Percentiles rank a stretch among this genome's conserved stretches.
phyloP scores from a whole-genome alignment of 805 yeast species.

The Saccharomyces paradoxus region DNA sequence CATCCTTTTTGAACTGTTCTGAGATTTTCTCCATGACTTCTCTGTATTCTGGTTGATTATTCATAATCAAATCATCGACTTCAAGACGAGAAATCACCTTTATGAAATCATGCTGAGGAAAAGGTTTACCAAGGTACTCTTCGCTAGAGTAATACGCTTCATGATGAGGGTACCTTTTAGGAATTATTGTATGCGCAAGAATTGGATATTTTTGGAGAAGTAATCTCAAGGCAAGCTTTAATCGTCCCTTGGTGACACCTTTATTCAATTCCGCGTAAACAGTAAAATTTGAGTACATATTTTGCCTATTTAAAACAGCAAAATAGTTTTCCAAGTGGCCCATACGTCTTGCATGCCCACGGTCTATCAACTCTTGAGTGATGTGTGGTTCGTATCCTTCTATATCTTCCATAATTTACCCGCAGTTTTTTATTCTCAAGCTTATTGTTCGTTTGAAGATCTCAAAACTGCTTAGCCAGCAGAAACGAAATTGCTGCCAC shows the following conservation, averaged over 20 bases:
- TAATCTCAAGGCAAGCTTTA: conserved; percentile 12
- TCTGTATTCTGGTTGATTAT: conserved; percentile 15
- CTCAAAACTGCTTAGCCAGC: background rate
- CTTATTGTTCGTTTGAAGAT: background rate
- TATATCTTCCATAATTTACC: background rate
- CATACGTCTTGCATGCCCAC: conserved; percentile 26
- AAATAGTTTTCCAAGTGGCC: conserved; percentile 25
- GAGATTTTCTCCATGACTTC: conserved; percentile 5
- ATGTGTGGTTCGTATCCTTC: conserved; percentile 5
- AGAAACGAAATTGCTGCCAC: background rate
- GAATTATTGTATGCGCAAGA: conserved; percentile 14
- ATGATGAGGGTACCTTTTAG: conserved; percentile 11
- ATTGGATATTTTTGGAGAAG: conserved; percentile 17
- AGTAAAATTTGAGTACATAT: conserved; percentile 18
- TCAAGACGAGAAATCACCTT: conserved; percentile 11
- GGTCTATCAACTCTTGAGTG: conserved; percentile 9
- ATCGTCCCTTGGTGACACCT: conserved; percentile 2
- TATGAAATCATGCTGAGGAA: conserved; percentile 19
- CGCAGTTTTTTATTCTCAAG: background rate
- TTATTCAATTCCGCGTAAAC: conserved; percentile 16
- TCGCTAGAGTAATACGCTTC: conserved; percentile 15
- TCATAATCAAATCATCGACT: conserved; percentile 16
- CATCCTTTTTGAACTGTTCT: conserved; percentile 9
- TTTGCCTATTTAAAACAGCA: conserved; percentile 20
- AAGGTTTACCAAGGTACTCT: conserved; percentile 15